Base-by-base conservation (phyloP, 345 rosid species). In the Anastatica hierochuntica region DNA sequence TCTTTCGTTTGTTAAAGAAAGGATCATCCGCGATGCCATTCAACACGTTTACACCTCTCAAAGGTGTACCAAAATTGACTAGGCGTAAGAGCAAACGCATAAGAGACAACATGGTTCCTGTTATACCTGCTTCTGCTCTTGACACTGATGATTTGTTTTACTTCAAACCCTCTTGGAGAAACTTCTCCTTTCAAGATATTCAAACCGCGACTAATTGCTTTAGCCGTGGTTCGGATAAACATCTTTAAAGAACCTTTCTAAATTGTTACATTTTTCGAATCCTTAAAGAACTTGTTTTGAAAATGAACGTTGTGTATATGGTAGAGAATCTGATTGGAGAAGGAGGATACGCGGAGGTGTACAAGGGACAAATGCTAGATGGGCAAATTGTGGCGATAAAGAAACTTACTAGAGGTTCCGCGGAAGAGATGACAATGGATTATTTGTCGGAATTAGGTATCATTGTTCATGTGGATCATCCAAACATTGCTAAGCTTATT, bases 341-440 rank as follows among this genome's bases (percentile, higher is more conserved):
- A 69, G 96, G 98, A 62, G 96, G 98, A 16, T 90, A 80, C 56
- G 95, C 95, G 11, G 81, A 84, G 58, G 98, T 90, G 27, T 90
- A 76, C 77, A 87, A 75, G 66, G 98, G 96, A 23, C 53, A 75
- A 37, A 56, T 87, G 76, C 42, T 40, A 46, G 79, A 76, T 39
- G 92, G 95, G 40, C 73, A 69, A 39, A 39, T 70, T 16, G 95
- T 83, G 12, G 96, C 96, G 0, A 73, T 87, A 14, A 90, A 90
- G 75, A 66, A 77, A 54, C 75, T 90, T 9, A 82, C 71, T 5
- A 80, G 87, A 65, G 95, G 98, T 18, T 72, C 81, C 4, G 71
- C 83, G 1, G 98, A 87, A 42, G 96, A 90, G 60, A 90, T 87
- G 88, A 82, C 90, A 0, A 54, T 75, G 44, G 98, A 87, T 69